Base-by-base conservation (phyloP, 2,329 filamentous ascomycete species). In the Cladosporium sp. region DNA sequence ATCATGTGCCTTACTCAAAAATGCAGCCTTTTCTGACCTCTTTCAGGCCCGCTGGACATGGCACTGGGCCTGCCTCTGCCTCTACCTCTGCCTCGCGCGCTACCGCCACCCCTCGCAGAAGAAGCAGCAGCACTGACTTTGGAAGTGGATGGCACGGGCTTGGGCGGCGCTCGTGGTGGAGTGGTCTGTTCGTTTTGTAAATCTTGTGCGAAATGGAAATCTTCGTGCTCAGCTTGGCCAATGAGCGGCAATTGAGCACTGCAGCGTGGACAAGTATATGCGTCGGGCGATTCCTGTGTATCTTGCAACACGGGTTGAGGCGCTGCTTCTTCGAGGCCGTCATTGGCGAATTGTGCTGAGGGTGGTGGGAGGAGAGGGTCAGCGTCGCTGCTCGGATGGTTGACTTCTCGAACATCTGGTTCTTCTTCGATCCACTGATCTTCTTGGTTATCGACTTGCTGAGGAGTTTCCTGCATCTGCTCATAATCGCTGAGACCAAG, bases 161-260 rank as follows among this genome's bases (percentile, higher is more conserved):
- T 70, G 60, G 65, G 66, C 52, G 70, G 70, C 28, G 29, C 52
- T 44, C 67, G 67, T 8, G 66, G 59, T 8, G 73, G 67, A 40
- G 62, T 72, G 11, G 69, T 83, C 79, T 90, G 85, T 70, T 89
- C 83, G 65, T 88, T 85, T 69, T 93, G 89, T 33, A 99, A 83
- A 71, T 94, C 91, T 79, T 91, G 92, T 55, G 95, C 95, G 79
- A 97, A 90, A 79, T 99, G 95, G 89, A 93, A 98, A 77, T 99
- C 95, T 63, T 89, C 83, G 77, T 99, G 95, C 78, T 91, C 93
- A 69, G 88, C 85, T 71, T 85, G 84, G 65, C 89, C 86, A 29
- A 81, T 74, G 46, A 83, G 80, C 14, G 83, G 81, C 37, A 95
- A 81, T n/a, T 76, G 75, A 8, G 68, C 83, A 66, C 85, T 83